Evolutionary conservation across 106 monocot species (phyloP).

Genomic region (Dendrobium huoshanense): DNA sequence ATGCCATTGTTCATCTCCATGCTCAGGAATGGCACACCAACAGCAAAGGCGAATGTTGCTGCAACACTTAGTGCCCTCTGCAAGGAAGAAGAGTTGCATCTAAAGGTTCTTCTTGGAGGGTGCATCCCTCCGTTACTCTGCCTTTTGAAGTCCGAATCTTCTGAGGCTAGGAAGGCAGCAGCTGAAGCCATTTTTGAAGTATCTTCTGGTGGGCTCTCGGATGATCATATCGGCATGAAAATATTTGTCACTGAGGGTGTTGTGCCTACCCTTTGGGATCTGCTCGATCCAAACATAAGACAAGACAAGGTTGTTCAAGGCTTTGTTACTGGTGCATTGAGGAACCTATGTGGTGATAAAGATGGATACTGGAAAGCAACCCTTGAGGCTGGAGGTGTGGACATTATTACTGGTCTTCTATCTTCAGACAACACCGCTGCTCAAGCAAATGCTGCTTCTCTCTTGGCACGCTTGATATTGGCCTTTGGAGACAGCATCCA

Average conservation of each 20-base stretch:
- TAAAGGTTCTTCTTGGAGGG: conserved; percentile 73
- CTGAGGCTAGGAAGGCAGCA: conserved; percentile 60
- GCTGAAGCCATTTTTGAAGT: conserved; percentile 81
- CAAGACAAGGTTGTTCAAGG: conserved; percentile 72
- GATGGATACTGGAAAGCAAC: conserved; percentile 86
- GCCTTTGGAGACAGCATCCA: conserved; percentile 73
- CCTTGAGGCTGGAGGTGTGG: conserved; percentile 79
- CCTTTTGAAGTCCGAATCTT: conserved; percentile 60
- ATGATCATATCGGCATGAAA: conserved; percentile 78
- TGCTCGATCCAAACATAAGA: conserved; percentile 40
- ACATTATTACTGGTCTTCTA: conserved; percentile 68
- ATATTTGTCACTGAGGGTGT: conserved; percentile 91
- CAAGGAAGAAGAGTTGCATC: conserved; percentile 71
- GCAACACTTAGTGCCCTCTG: conserved; percentile 55
- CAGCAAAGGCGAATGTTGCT: conserved; percentile 64
- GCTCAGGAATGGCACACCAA: conserved; percentile 47
- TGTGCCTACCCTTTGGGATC: conserved; percentile 76
- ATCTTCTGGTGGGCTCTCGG: conserved; percentile 66
- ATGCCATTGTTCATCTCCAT: conserved; percentile 80
- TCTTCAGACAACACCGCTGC: conserved; percentile 56
- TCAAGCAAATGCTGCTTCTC: conserved; percentile 80
- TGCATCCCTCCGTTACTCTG: conserved; percentile 66
- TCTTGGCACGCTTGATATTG: conserved; percentile 57
- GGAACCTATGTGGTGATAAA: conserved; percentile 79
- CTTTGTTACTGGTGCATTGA: conserved; percentile 70